phyloP scores from a whole-genome alignment of 2,329 filamentous ascomycete species.

The Alternaria rosae region DNA sequence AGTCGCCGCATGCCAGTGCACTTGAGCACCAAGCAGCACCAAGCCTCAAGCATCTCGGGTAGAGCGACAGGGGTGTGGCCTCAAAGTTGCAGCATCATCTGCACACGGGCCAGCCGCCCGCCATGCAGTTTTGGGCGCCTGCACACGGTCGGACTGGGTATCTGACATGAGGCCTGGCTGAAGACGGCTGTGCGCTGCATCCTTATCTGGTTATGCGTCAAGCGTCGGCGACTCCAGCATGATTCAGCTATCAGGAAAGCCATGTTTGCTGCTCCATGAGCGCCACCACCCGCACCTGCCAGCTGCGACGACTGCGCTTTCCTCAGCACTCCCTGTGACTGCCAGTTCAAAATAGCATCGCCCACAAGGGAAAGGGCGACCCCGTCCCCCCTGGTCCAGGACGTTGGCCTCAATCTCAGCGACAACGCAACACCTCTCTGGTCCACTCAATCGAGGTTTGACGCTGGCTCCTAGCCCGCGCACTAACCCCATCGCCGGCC shows the following conservation, averaged over 20 bases:
- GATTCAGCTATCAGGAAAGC: slow-evolving; percentile 1
- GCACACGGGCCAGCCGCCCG: slow-evolving; percentile 17
- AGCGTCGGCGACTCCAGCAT: slow-evolving; percentile 13
- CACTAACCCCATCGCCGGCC: slow-evolving; percentile 2
- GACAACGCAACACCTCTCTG: slow-evolving; percentile 1
- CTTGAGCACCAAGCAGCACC: not conserved
- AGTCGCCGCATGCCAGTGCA: slow-evolving; percentile 8
- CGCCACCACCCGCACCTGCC: slow-evolving; percentile 13
- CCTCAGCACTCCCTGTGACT: not conserved
- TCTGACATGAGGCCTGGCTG: slow-evolving; percentile 11
- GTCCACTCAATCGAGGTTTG: slow-evolving; percentile 2
- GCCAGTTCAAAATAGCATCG: not conserved
- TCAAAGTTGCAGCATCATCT: slow-evolving; percentile 2
- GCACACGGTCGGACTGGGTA: slow-evolving; percentile 9
- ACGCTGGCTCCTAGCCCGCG: slow-evolving; percentile 1
- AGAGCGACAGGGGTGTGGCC: slow-evolving; percentile 17
- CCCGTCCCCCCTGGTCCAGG: slow-evolving; percentile 4
- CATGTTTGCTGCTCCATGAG: slow-evolving; percentile 3
- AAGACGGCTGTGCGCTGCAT: slow-evolving; percentile 15
- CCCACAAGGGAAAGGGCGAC: slow-evolving; percentile 8
- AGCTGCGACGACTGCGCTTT: slow-evolving; percentile 8
- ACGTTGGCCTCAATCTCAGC: not conserved
- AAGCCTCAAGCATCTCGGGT: slow-evolving; percentile 15
- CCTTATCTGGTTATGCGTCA: slow-evolving; percentile 14
- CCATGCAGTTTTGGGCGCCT: slow-evolving; percentile 8